phyloP scores from a whole-genome alignment of 306 rosid genomes.

The Lathyrus aphaca region DNA sequence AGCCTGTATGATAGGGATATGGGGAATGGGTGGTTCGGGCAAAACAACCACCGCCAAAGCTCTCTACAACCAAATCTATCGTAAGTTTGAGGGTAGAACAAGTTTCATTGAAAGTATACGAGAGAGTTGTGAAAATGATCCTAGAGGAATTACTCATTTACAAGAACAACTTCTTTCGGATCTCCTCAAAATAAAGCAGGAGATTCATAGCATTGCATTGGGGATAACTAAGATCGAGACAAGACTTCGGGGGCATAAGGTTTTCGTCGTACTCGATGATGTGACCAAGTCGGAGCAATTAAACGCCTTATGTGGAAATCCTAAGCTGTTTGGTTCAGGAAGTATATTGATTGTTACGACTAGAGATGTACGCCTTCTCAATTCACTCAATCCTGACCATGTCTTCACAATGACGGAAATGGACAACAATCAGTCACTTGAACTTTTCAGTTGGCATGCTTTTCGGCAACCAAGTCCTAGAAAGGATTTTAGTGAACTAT shows the following conservation, averaged over 20 bases:
- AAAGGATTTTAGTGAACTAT: no score
- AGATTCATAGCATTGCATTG: neutral
- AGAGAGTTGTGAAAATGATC: slow-evolving; percentile 3
- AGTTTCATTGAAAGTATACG: slow-evolving; percentile 23
- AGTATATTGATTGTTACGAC: no score
- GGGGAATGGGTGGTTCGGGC: slow-evolving; percentile 26
- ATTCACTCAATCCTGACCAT: no score
- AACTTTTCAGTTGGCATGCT: no score
- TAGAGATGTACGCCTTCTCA: no score
- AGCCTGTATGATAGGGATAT: slow-evolving; percentile 12
- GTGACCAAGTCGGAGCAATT: no score
- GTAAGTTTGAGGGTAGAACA: neutral
- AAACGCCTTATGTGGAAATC: no score
- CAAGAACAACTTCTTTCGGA: neutral
- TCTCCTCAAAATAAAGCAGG: neutral
- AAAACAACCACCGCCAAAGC: neutral
- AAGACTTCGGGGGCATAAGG: neutral
- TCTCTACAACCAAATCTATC: neutral
- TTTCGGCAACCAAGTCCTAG: no score
- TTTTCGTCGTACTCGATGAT: no score
- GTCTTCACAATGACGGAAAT: no score
- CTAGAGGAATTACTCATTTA: slow-evolving; percentile 10
- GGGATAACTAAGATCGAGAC: neutral
- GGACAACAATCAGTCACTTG: no score
- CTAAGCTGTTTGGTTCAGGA: no score